Evolutionary conservation across 2,329 filamentous ascomycete species (phyloP), one percentile per base, ranked within the genome.

Genomic region (Thielaviopsis ethacetica): DNA sequence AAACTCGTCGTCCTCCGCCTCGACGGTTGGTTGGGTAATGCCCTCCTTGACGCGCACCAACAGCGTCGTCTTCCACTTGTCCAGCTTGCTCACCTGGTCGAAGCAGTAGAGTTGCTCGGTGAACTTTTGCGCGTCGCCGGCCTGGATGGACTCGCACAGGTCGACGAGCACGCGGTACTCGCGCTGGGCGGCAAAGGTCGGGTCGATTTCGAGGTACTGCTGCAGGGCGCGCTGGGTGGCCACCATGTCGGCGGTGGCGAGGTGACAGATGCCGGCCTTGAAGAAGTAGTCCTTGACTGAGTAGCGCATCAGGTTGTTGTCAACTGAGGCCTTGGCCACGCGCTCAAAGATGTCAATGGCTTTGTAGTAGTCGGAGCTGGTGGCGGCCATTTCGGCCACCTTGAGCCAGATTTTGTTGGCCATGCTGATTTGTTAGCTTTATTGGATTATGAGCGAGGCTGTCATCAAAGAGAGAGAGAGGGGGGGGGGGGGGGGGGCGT

Each of bases 371-470:
- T 96, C 88, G 61, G 76, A 82, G 59, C 90, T 85, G 15, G 95
- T 73, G 13, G 88, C 93, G 6, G 88, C 79, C 53, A 96, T 77
- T 66, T 97, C 93, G 54, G 89, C 91, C 10, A 91, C 86, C 74
- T 96, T 96, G 64, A 96, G 81, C 76, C 82, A 95, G 61, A 93
- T 81, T 72, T 96, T 96, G 76, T 95, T 97, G 63, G 91, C 90
- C 34, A 95, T 79, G 41, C 87, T 90, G 50, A 10, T 24, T 22
- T 13, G 24, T 26, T 26, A 26, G 24, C 24, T 26, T n/a, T n/a
- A n/a, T n/a, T n/a, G n/a, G n/a, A n/a, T n/a, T n/a, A n/a, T n/a
- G n/a, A n/a, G n/a, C n/a, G n/a, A n/a, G n/a, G n/a, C n/a, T n/a
- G n/a, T n/a, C n/a, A n/a, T n/a, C n/a, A n/a, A n/a, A n/a, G n/a